Percentiles rank a stretch among this genome's conserved stretches.
Conservation (phyloP, 106 monocot species). For the Narthecium ossifragum region DNA sequence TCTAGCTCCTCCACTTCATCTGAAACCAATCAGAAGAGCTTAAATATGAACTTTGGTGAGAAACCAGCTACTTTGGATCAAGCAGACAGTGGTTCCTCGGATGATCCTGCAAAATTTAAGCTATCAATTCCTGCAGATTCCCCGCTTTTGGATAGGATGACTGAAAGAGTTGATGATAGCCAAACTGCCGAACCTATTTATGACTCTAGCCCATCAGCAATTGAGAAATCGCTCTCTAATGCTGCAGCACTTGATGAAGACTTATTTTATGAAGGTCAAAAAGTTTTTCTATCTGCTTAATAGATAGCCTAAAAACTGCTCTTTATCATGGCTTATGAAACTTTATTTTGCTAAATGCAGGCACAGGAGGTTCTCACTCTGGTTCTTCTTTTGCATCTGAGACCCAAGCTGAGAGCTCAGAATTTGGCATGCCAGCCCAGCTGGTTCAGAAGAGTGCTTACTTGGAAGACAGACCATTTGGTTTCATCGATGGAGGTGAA, state of each 20-base stretch:
- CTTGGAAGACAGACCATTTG: not conserved
- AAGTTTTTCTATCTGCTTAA: not conserved
- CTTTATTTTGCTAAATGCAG: not conserved
- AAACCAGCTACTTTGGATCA: constrained; percentile 8
- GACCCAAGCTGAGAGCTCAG: constrained; percentile 10
- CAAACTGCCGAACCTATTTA: constrained; percentile 49
- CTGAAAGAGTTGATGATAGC: constrained; percentile 19
- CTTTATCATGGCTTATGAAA: not conserved
- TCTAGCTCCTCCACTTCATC: constrained; percentile 28
- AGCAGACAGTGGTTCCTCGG: not conserved
- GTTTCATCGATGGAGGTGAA: not conserved
- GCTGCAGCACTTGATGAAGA: constrained; percentile 20
- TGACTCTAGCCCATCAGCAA: constrained; percentile 67
- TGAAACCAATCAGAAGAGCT: constrained; percentile 17
- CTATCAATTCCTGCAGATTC: constrained; percentile 5
- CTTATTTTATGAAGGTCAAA: constrained; percentile 18
- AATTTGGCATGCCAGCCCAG: constrained; percentile 14
- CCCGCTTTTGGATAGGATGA: constrained; percentile 1
- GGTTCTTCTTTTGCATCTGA: constrained; percentile 19
- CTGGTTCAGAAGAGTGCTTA: constrained; percentile 1
- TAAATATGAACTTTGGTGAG: constrained; percentile 9
- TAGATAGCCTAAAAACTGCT: not conserved
- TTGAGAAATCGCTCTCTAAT: constrained; percentile 27
- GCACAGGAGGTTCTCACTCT: constrained; percentile 15
- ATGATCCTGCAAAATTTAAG: not conserved